Evolutionary conservation across 2,329 filamentous ascomycete species (phyloP).

Genomic region (Penicillium crustosum): DNA sequence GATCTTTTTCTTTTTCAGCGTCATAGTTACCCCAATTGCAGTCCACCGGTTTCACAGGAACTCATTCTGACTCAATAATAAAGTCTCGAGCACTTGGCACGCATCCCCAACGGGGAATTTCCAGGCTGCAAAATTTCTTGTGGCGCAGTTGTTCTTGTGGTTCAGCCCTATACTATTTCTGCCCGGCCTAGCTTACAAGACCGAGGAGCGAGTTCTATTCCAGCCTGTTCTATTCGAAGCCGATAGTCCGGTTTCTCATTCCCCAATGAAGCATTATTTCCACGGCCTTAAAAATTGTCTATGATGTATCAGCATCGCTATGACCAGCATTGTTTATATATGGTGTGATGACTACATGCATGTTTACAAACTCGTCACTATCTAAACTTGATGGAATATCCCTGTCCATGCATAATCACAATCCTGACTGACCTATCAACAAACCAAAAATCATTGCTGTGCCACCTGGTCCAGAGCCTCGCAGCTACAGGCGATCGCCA

Average conservation of each 20-base stretch:
- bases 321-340: background rate
- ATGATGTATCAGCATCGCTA: background rate
- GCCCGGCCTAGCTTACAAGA: background rate
- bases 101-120: background rate
- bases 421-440: background rate
- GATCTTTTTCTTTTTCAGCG: background rate
- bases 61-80: background rate
- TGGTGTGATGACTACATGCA: background rate
- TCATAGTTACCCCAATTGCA: background rate
- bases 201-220: background rate
- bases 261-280: background rate
- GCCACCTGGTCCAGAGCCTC: background rate
- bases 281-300: background rate
- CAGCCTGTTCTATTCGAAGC: background rate
- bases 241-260: background rate
- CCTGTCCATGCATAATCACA: background rate
- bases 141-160: background rate
- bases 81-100: slow-evolving; percentile 1
- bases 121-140: background rate
- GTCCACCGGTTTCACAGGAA: background rate
- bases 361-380: background rate
- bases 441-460: background rate
- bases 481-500: background rate
- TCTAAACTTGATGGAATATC: background rate
- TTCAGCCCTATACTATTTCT: slow-evolving; percentile 5